phyloP scores from a whole-genome alignment of 2,329 filamentous ascomycete species.

The Trichophyton schoenleinii region DNA sequence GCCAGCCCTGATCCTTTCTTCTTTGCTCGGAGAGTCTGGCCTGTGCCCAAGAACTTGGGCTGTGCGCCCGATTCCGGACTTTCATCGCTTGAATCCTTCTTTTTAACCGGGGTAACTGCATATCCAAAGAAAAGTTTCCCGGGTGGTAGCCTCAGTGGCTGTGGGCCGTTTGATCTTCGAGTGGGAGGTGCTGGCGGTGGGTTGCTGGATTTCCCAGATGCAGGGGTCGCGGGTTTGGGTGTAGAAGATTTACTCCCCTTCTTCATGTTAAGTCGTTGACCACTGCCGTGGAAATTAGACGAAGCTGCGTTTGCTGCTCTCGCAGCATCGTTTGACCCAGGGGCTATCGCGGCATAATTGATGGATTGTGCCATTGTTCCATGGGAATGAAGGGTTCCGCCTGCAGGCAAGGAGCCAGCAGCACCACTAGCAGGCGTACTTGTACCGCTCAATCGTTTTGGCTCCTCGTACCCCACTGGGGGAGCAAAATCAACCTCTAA shows the following conservation, averaged over 20 bases:
- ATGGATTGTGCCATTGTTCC: slow-evolving; percentile 97
- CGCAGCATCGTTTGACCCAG: slow-evolving; percentile 54
- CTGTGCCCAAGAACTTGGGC: slow-evolving; percentile 71
- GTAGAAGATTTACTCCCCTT: slow-evolving; percentile 65
- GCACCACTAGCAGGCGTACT: slow-evolving; percentile 62
- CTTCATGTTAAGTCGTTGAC: slow-evolving; percentile 71
- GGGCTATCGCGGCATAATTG: slow-evolving; percentile 85
- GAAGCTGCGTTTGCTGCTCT: slow-evolving; percentile 50
- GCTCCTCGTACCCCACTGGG: slow-evolving; percentile 88
- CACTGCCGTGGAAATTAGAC: slow-evolving; percentile 67
- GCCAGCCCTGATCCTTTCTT: slow-evolving; percentile 43
- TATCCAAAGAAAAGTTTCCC: slow-evolving; percentile 97
- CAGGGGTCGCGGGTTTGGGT: slow-evolving; percentile 61
- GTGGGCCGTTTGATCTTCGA: slow-evolving; percentile 59
- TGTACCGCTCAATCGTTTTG: slow-evolving; percentile 64
- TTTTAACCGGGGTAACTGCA: slow-evolving; percentile 76
- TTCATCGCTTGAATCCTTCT: slow-evolving; percentile 50
- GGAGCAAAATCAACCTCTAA: slow-evolving; percentile 91
- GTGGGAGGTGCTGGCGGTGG: slow-evolving; percentile 29
- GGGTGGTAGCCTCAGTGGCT: slow-evolving; percentile 68
- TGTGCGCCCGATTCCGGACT: slow-evolving; percentile 46
- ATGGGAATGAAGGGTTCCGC: slow-evolving; percentile 66
- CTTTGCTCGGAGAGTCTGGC: slow-evolving; percentile 60
- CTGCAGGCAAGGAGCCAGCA: slow-evolving; percentile 45
- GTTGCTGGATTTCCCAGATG: slow-evolving; percentile 44